Evolutionary conservation across 2,329 filamentous ascomycete genomes (phyloP), one percentile per base, ranked within the genome.

Genomic region (Penicillium sp.): DNA sequence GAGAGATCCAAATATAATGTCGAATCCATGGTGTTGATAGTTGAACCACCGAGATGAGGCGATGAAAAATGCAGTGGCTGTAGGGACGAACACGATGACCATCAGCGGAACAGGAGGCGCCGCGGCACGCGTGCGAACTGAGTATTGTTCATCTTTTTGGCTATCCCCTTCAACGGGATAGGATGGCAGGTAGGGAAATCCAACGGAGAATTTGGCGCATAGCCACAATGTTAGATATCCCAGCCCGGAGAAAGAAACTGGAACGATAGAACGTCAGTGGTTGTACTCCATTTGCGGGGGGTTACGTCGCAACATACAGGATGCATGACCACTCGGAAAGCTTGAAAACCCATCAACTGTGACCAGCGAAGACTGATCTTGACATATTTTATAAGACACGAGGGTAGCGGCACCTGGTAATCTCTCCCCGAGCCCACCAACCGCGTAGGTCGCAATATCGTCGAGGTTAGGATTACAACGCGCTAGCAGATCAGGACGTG

Each of bases 21-120:
- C 93, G 70, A 96, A 93, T n/a, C 88, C 92, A 70, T 93, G 89
- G 73, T 97, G 93, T 37, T 90, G 86, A 76, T 88, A 95, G 72
- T 97, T 88, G 56, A 88, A 92, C 83, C 88, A 97, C 11, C 93
- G 88, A 1, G 90, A 93, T 26, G 87, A 85, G n/a, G 88, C 82
- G 59, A 97, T 89, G 76, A 92, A 96, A 59, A 92, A 83, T 5
- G 92, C 88, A 1, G 84, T 78, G 54, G 86, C 88, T 60, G 92
- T 83, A 2, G 92, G 92, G 1, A 90, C 73, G 18, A 91, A 77
- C 2, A 85, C 82, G 31, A 93, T 71, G 43, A 87, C 77, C 12
- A 96, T 80, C 2, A 94, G 85, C 68, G 91, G 93, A 7, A 92
- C 77, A 0, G 92, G 92, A 1, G 92, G 91, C 0, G 92, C 89